Evolutionary conservation across 805 yeast species (phyloP), one percentile per base, ranked within the genome.

Genomic region (Wickerhamiella sergipiensis): DNA sequence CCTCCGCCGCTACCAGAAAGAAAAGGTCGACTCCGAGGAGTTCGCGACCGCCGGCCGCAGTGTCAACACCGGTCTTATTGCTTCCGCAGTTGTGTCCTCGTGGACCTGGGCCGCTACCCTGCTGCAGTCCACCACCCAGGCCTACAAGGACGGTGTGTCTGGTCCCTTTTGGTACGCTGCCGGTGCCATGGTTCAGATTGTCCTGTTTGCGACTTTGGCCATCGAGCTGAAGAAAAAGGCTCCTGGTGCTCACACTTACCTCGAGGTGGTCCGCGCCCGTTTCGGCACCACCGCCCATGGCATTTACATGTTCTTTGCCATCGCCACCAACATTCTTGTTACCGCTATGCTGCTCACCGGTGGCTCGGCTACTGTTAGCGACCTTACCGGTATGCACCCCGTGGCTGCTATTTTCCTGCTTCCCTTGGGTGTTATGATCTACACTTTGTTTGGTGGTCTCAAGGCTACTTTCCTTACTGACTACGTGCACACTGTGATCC

Each of bases 71-170:
- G 92, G 92, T 47, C 71, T 89, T 57, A 82, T 87, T 55, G 81
- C 90, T 5, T 81, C 95, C 7, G 95, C 95, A 7, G 96, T 89
- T 29, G 95, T 88, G 8, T 81, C 90, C 12, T 81, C 90, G 8
- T 89, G 97, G 97, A 87, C 96, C 9, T 82, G 88, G 88, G 85
- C 85, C n/a, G 85, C 87, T 2, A 85, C 94, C 1, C 67, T 85
- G 46, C 70, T 85, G 31, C 80, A 80, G 39, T 79, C 87, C 2
- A 78, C 94, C 0, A 78, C 95, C 19, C 88, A 83, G 64, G 85
- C 85, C 21, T 88, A 85, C 66, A 70, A 70, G 43, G 73, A 79
- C 52, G 97, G 97, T 60, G 77, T 89, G 6, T 69, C 81, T 33
- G 95, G 95, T 46, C 83, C 90, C 13, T 80, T 75, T 62, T 83